phyloP scores from a whole-genome alignment of 1,284 basidiomycete genomes.

The Paramarasmius palmivorus region DNA sequence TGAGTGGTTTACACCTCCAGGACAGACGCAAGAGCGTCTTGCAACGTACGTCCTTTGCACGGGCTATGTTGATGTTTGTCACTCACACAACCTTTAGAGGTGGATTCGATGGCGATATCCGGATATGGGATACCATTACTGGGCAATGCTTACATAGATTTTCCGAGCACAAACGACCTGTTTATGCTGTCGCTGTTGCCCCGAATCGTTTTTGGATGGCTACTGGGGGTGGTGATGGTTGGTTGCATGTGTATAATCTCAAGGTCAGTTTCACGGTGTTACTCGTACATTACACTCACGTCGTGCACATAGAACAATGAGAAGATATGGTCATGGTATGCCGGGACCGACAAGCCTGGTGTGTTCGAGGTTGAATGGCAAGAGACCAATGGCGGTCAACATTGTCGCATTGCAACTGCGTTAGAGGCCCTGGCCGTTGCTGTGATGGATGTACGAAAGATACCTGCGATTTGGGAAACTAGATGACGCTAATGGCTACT shows the following conservation, averaged over 20 bases:
- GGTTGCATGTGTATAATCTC: conserved; percentile 56
- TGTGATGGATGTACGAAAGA: conserved; percentile 51
- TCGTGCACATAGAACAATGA: conserved; percentile 34
- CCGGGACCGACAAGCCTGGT: conserved; percentile 48
- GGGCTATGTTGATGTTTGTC: not conserved
- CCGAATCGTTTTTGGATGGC: conserved; percentile 62
- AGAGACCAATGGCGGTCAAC: conserved; percentile 31
- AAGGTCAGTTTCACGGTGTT: conserved; percentile 32
- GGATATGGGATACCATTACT: conserved; percentile 76
- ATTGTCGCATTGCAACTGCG: conserved; percentile 60
- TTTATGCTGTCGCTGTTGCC: conserved; percentile 69
- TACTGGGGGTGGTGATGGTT: conserved; percentile 64
- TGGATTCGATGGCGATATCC: conserved; percentile 77
- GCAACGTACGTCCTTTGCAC: conserved; percentile 58
- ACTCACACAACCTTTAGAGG: conserved; percentile 5
- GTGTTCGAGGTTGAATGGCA: conserved; percentile 73
- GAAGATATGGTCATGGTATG: conserved; percentile 60
- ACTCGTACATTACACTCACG: not conserved
- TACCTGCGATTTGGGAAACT: conserved; percentile 30
- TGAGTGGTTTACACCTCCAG: conserved; percentile 64
- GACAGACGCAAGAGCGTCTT: conserved; percentile 51
- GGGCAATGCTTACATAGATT: conserved; percentile 73
- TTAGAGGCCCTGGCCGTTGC: conserved; percentile 55
- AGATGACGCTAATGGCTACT: not conserved
- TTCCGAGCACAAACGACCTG: conserved; percentile 62